Evolutionary conservation across 1,139 yeast genomes (phyloP), one percentile per base, ranked within the genome.

Genomic region (Suhomyces wounanorum): DNA sequence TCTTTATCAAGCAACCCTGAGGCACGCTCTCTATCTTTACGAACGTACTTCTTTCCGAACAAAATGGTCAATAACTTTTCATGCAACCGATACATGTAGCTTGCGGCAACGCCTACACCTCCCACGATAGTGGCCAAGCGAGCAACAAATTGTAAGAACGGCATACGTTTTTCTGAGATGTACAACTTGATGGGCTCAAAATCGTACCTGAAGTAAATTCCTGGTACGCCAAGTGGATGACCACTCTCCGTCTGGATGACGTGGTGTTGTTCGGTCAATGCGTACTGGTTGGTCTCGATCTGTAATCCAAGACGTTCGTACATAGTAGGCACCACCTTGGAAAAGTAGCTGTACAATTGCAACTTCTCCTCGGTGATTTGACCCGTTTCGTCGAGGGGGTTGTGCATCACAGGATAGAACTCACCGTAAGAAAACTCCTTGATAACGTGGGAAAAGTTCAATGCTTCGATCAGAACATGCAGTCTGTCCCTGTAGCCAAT

Each of bases 391-490:
- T 94, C 99, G 57, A 95, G 77, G 7, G 97, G 96, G 63, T 94
- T 94, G 58, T 87, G 79, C 55, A 92, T 78, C 59, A 82, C 87
- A 2, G 99, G 98, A 63, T 83, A 91, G 67, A 87, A 91, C 35
- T 84, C 89, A 18, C 99, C 99, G 69, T 85, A 94, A 9, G 97
- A 91, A 56, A 91, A 82, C 67, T 94, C 98, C 55, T 83, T 84
- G 52, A 94, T 86, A 7, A 83, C 83, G 68, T 94, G 99, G 1
- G 96, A 81, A 62, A 92, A 88, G 65, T 94, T 89, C 51, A 89
- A 67, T 17, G 77, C 70, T 36, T 82, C 82, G 10, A 62, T 31
- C 4, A 81, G 79, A 3, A 78, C 75, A 48, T 70, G 66, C 54
- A 79, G 72, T 11, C 46, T 45, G 49, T 77, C 78, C 42, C 73